phyloP scores from a whole-genome alignment of 2,329 filamentous ascomycete species.

The Neonectria punicea region DNA sequence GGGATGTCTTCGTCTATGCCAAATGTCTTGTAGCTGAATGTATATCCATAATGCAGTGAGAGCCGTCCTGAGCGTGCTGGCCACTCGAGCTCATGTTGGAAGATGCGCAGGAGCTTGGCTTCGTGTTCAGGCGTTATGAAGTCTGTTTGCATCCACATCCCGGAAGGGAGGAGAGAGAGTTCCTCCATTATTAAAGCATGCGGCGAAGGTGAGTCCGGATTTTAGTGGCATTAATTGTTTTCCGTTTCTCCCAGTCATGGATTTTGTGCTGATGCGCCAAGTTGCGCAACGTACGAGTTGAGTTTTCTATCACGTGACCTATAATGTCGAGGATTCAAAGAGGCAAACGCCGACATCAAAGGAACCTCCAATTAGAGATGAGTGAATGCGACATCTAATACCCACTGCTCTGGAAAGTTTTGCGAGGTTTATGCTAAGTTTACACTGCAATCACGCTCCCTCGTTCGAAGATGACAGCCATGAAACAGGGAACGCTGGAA shows the following conservation, averaged over 20 bases:
- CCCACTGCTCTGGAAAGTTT: no score
- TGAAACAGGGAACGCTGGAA: no score
- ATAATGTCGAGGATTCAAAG: neutral
- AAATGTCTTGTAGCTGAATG: constrained; percentile 69
- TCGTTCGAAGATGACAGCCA: neutral
- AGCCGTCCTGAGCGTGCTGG: constrained; percentile 55
- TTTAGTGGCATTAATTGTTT: neutral
- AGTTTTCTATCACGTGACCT: neutral
- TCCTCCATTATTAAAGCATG: constrained; percentile 39
- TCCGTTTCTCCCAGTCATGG: neutral
- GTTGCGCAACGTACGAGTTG: neutral
- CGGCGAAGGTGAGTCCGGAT: no score
- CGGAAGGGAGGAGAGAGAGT: constrained; percentile 44
- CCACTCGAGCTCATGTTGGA: constrained; percentile 58
- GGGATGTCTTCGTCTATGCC: constrained; percentile 61
- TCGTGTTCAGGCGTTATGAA: constrained; percentile 61
- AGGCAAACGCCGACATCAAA: neutral
- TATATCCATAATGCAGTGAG: constrained; percentile 66
- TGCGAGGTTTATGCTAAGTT: no score
- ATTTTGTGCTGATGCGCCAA: neutral
- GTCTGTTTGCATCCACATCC: constrained; percentile 56
- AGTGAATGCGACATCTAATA: neutral
- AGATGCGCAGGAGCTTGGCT: constrained; percentile 52
- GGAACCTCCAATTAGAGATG: neutral
- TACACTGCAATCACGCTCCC: neutral